Evolutionary conservation across 495 filamentous ascomycete species (phyloP).

Genomic region (Penicillium riverlandense): DNA sequence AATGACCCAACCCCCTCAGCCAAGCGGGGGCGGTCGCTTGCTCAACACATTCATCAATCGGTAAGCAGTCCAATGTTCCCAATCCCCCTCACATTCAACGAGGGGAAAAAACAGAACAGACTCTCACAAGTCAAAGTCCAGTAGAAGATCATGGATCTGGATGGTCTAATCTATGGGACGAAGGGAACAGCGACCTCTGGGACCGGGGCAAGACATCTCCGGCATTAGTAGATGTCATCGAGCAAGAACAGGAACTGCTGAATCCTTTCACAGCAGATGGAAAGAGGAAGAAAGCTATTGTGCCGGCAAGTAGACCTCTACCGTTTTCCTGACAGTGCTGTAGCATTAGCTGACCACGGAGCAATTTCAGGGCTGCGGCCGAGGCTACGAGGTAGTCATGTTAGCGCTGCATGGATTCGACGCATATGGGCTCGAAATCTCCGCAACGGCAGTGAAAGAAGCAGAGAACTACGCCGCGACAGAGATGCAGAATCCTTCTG

Average conservation of each 20-base stretch:
- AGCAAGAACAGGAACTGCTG: constrained; percentile 17
- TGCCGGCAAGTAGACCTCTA: constrained; percentile 21
- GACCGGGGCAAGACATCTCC: constrained; percentile 36
- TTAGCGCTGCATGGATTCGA: constrained; percentile 25
- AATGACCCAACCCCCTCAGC: background rate
- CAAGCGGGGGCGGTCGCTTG: constrained; percentile 1
- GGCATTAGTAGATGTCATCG: constrained; percentile 34
- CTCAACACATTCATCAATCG: constrained; percentile 5
- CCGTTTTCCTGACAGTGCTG: background rate
- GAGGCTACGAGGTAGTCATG: constrained; percentile 26
- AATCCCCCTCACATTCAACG: no score
- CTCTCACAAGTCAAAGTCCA: background rate
- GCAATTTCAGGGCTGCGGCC: constrained; percentile 18
- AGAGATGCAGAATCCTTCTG: constrained; percentile 7
- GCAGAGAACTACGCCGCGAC: constrained; percentile 11
- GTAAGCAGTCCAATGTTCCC: background rate
- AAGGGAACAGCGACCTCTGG: constrained; percentile 28
- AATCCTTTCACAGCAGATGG: constrained; percentile 9
- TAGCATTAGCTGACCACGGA: background rate
- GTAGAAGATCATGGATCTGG: constrained; percentile 14
- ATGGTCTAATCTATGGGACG: constrained; percentile 36
- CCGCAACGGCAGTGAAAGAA: constrained; percentile 10
- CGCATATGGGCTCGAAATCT: constrained; percentile 20
- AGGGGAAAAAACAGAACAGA: background rate
- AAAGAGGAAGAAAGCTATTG: constrained; percentile 26